Evolutionary conservation across 1,139 yeast species (phyloP).

Genomic region (Geotrichum carabidarum): DNA sequence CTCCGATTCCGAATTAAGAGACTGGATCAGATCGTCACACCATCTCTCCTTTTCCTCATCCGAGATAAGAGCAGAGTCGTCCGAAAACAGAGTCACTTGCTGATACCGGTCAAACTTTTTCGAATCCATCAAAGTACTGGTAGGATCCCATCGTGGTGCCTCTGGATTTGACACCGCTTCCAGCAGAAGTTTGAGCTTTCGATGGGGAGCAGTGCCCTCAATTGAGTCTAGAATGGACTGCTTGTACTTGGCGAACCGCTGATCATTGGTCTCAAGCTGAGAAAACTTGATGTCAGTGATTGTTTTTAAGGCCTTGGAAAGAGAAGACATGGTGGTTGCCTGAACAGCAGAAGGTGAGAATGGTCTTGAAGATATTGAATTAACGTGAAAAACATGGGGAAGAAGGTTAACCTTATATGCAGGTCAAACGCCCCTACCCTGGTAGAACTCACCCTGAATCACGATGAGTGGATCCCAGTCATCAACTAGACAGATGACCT

Average conservation of each 20-base stretch:
- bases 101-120: neutral
- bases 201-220: neutral
- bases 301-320: constrained; percentile 16
- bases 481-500: no score
- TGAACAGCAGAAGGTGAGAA: neutral
- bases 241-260: constrained; percentile 8
- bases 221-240: constrained; percentile 11
- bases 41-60: constrained; percentile 7
- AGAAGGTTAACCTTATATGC: no score
- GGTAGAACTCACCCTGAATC: no score
- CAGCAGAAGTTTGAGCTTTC: constrained; percentile 13
- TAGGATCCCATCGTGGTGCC: constrained; percentile 13
- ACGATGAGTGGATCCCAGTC: no score
- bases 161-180: constrained; percentile 17
- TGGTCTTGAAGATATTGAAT: no score
- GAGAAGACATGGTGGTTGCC: constrained; percentile 1
- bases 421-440: no score
- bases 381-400: no score
- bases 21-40: constrained; percentile 11
- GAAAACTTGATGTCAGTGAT: constrained; percentile 17
- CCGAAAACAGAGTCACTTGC: constrained; percentile 6
- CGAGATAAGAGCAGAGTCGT: constrained; percentile 8
- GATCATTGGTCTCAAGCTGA: constrained; percentile 14
- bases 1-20: constrained; percentile 12
- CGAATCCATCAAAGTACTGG: constrained; percentile 2